A percentile compares a stretch with the other conserved stretches of the same genome.
phyloP scores from a whole-genome alignment of 2,329 filamentous ascomycete genomes.

The Exophiala dermatitidis region DNA sequence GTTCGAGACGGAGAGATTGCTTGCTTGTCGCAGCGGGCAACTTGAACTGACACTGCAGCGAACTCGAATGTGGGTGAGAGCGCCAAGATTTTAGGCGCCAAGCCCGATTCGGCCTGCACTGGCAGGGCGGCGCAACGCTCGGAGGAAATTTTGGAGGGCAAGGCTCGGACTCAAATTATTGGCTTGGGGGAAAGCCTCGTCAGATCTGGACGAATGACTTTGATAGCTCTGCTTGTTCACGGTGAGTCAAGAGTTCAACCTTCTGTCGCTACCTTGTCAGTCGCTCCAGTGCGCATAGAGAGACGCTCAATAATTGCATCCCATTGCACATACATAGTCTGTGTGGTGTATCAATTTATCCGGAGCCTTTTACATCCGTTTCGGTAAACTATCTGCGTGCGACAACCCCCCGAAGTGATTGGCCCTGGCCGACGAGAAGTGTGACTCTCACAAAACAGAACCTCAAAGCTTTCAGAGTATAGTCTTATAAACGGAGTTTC shows the following conservation, averaged over 20 bases:
- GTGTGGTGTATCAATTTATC: background rate
- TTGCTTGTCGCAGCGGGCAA: background rate
- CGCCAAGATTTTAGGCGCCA: slow-evolving; percentile 3
- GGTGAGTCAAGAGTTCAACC: background rate
- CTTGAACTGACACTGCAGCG: background rate
- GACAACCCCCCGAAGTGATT: slow-evolving; percentile 2
- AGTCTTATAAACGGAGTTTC: too few species aligned
- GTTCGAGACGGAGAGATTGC: background rate
- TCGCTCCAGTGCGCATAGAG: too few species aligned
- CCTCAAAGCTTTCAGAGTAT: too few species aligned
- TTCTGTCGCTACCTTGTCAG: background rate
- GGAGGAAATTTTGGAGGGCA: background rate
- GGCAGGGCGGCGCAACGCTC: background rate
- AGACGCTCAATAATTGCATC: too few species aligned
- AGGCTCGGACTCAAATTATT: background rate
- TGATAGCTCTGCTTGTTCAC: background rate
- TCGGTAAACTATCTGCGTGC: slow-evolving; percentile 2
- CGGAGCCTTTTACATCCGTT: background rate
- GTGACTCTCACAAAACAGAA: too few species aligned
- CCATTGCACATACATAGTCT: background rate
- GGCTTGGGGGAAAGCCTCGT: background rate
- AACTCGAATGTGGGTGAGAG: background rate
- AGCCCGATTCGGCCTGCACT: background rate
- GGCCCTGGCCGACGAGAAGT: background rate
- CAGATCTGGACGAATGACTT: background rate